Evolutionary conservation across 495 filamentous ascomycete genomes (phyloP).

Genomic region (Hypomontagnella monticulosa): DNA sequence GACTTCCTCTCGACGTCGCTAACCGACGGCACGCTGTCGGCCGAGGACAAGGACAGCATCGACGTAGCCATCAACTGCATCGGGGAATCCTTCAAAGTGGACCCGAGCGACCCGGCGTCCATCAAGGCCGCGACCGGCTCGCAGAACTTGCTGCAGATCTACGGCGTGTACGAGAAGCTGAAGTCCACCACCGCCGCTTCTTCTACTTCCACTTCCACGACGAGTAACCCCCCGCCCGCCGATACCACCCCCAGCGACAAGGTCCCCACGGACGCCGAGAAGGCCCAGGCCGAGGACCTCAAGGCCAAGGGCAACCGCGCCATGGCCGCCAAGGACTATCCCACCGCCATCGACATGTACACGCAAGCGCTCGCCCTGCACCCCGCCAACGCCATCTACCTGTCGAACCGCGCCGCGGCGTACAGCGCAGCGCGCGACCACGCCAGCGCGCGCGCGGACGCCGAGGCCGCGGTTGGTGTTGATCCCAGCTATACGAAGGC

Average conservation of each 20-base stretch:
- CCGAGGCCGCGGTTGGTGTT: slow-evolving; percentile 82
- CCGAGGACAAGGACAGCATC: slow-evolving; percentile 89
- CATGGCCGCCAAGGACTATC: slow-evolving; percentile 92
- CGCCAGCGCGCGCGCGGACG: slow-evolving; percentile 81
- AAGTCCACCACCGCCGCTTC: slow-evolving; percentile 59
- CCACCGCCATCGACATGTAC: slow-evolving; percentile 82
- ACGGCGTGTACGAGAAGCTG: slow-evolving; percentile 94
- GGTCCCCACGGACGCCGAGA: slow-evolving; percentile 34
- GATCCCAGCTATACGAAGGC: slow-evolving; percentile 97
- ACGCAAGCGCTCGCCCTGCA: slow-evolving; percentile 80
- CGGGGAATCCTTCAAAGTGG: slow-evolving; percentile 91
- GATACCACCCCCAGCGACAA: neutral
- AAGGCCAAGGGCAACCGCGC: slow-evolving; percentile 94
- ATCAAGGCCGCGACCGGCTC: slow-evolving; percentile 79
- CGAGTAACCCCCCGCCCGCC: slow-evolving; percentile 43
- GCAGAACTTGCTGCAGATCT: slow-evolving; percentile 89
- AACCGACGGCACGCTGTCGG: slow-evolving; percentile 84
- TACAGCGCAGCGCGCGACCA: slow-evolving; percentile 84
- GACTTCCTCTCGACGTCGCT: slow-evolving; percentile 89
- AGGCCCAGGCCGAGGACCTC: slow-evolving; percentile 81
- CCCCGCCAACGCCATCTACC: slow-evolving; percentile 92
- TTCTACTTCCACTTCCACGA: slow-evolving; percentile 38
- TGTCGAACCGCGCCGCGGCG: slow-evolving; percentile 95
- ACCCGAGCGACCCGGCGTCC: slow-evolving; percentile 78
- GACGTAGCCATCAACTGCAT: slow-evolving; percentile 95